Evolutionary conservation across 352 stramenopile genomes (phyloP).

Genomic region (Pythium diclinum): DNA sequence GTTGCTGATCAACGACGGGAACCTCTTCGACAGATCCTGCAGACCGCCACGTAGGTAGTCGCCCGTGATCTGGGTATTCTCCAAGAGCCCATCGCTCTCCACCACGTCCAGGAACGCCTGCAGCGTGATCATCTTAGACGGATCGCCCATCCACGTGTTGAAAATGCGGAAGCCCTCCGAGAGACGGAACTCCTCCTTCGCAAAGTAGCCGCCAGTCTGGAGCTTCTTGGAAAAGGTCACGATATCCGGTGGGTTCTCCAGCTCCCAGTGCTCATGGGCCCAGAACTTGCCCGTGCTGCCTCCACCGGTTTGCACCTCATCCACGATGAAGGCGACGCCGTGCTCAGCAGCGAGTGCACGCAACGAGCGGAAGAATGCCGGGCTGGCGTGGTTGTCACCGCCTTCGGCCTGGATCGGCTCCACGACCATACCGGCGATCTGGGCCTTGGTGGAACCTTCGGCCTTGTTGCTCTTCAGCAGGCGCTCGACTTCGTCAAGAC

Average conservation of each 20-base stretch:
- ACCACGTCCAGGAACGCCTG: conserved; percentile 72
- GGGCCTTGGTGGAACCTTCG: conserved; percentile 24
- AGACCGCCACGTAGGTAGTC: conserved; percentile 62
- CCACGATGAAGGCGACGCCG: conserved; percentile 77
- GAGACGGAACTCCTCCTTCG: conserved; percentile 70
- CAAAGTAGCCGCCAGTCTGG: conserved; percentile 80
- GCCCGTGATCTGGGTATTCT: conserved; percentile 73
- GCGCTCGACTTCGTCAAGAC: conserved; percentile 58
- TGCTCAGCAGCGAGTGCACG: conserved; percentile 53
- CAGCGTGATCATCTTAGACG: conserved; percentile 79
- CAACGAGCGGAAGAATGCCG: conserved; percentile 61
- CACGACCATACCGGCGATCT: conserved; percentile 76
- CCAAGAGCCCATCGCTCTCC: conserved; percentile 52
- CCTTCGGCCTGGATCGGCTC: conserved; percentile 83
- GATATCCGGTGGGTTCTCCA: conserved; percentile 72
- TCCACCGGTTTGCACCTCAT: conserved; percentile 82
- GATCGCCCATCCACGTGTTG: conserved; percentile 89
- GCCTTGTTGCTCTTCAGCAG: conserved; percentile 45
- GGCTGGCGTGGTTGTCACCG: conserved; percentile 75
- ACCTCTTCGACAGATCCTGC: conserved; percentile 39
- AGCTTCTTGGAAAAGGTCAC: conserved; percentile 88
- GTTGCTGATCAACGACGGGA: conserved; percentile 60
- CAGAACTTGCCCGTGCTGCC: conserved; percentile 84
- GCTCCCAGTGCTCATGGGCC: conserved; percentile 78
- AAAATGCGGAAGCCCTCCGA: conserved; percentile 79